Base-by-base conservation (phyloP, 2,329 filamentous ascomycete species). In the Trichoderma aggressivum region DNA sequence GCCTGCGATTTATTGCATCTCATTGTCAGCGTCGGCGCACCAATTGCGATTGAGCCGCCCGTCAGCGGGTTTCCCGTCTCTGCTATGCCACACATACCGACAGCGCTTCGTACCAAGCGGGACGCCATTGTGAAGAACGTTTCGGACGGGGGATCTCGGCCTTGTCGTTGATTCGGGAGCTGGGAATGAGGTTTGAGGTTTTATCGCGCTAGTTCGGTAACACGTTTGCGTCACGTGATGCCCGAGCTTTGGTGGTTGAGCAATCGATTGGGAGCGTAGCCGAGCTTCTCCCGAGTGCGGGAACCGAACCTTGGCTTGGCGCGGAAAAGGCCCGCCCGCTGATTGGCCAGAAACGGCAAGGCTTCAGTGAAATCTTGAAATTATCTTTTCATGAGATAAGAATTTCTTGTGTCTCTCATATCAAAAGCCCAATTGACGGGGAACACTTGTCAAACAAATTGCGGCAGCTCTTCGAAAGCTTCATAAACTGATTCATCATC, bases 31-130 rank as follows among this genome's bases (percentile, higher is more conserved):
- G 69, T 64, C 56, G 70, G 71, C 73, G 56, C 70, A 74, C 76
- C 79, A 80, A 80, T 80, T 79, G 77, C 79, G 80, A 80, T 80
- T 79, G 77, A 43, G 65, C 43, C 60, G 67, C 59, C 59, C 72
- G 73, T 72, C 71, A 71, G 71, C 43, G 72, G 53, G 36, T 32
- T 55, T 66, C 73, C 73, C 68, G 72, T 72, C 63, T 47, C 28
- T 26, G 68, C 63, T 47, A n/a, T 26, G 68, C 68, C 69, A 66
- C 34, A 90, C 94, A 84, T 90, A 98, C 95, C 93, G 86, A 95
- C 87, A 86, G 94, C 94, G 89, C 91, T 94, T 90, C 93, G 94
- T 89, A 92, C 94, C 87, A 98, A 89, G 89, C 94, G 94, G 86
- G 94, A 97, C 89, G 95, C 95, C 95, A 98, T 98, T 92, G 87